Evolutionary conservation across 768 basidiomycete species (phyloP).

Genomic region (Hirschioporus abietinus): DNA sequence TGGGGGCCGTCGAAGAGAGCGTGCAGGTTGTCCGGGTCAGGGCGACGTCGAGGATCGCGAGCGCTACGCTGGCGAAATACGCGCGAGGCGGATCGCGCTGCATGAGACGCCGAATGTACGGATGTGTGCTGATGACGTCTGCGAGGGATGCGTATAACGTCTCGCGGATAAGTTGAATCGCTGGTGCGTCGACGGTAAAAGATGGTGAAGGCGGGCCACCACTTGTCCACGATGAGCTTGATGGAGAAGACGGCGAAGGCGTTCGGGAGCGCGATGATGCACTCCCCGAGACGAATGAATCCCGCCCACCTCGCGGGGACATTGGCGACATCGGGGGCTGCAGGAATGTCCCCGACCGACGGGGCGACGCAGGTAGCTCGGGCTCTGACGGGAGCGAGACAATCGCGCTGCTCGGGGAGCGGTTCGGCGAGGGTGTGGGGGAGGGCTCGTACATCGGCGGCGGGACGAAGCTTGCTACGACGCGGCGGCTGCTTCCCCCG

Average conservation of each 20-base stretch:
- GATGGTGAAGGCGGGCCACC: slow-evolving; percentile 33
- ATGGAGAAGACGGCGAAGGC: slow-evolving; percentile 22
- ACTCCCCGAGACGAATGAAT: slow-evolving; percentile 12
- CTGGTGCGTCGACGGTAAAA: slow-evolving; percentile 44
- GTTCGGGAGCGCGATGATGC: slow-evolving; percentile 15
- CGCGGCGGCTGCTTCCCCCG: slow-evolving; percentile 27
- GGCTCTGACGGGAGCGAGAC: slow-evolving; percentile 21
- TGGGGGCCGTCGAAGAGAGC: slow-evolving; percentile 21
- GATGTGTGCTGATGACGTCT: slow-evolving; percentile 55
- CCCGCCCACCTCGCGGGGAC: slow-evolving; percentile 1
- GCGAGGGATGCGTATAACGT: slow-evolving; percentile 80
- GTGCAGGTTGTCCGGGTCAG: slow-evolving; percentile 32
- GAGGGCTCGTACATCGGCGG: slow-evolving; percentile 57
- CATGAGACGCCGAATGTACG: slow-evolving; percentile 51
- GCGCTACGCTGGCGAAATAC: slow-evolving; percentile 72
- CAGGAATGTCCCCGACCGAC: not conserved
- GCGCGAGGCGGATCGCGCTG: slow-evolving; percentile 62
- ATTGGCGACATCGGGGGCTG: not conserved
- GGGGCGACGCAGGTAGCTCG: not conserved
- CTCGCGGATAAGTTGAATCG: slow-evolving; percentile 77
- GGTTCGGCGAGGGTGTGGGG: slow-evolving; percentile 13
- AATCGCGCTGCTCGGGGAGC: not conserved
- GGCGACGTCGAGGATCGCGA: slow-evolving; percentile 68
- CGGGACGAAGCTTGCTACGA: slow-evolving; percentile 61
- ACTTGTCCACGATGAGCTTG: slow-evolving; percentile 16